A percentile compares a stretch with the other conserved stretches of the same genome.
phyloP scores from a whole-genome alignment of 2,329 filamentous ascomycete genomes.

The Drechslerella dactyloides region DNA sequence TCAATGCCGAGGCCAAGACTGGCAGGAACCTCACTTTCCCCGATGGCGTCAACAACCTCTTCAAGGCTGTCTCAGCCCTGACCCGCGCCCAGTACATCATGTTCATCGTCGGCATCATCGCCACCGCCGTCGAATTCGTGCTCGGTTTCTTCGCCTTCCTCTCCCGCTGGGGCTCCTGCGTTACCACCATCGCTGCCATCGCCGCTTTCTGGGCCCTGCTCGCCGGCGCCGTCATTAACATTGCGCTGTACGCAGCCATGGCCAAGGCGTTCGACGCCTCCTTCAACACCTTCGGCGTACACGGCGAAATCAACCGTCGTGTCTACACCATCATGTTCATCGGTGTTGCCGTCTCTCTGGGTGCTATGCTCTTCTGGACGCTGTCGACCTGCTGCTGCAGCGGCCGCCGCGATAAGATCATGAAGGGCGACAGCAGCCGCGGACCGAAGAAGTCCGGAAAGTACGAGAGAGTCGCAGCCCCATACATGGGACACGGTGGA shows the following conservation, averaged over 20 bases:
- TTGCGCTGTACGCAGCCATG: conserved; percentile 74
- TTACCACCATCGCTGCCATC: conserved; percentile 77
- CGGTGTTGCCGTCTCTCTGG: conserved; percentile 76
- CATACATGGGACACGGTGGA: conserved; percentile 50
- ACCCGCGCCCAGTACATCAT: conserved; percentile 73
- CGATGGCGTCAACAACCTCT: conserved; percentile 68
- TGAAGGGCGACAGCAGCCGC: conserved; percentile 48
- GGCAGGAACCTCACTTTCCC: conserved; percentile 70
- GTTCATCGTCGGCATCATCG: conserved; percentile 78
- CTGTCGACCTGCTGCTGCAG: conserved; percentile 91
- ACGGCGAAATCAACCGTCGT: conserved; percentile 69
- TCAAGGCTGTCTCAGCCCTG: conserved; percentile 76
- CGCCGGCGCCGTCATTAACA: conserved; percentile 74
- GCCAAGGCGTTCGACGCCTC: conserved; percentile 71
- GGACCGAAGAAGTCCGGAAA: conserved; percentile 32
- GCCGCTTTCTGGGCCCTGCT: conserved; percentile 66
- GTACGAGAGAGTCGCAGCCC: conserved; percentile 53
- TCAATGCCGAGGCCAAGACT: conserved; percentile 65
- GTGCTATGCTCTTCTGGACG: conserved; percentile 84
- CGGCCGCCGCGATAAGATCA: conserved; percentile 61
- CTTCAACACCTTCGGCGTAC: conserved; percentile 74
- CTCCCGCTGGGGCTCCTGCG: conserved; percentile 77
- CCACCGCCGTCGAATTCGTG: conserved; percentile 67
- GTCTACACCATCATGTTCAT: conserved; percentile 81
- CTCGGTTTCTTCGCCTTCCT: conserved; percentile 55